These are phyloP conservation scores for Tilletia horrida DNA, from an alignment of 1,284 basidiomycete genomes.

Conservation along the genomic window DNA sequence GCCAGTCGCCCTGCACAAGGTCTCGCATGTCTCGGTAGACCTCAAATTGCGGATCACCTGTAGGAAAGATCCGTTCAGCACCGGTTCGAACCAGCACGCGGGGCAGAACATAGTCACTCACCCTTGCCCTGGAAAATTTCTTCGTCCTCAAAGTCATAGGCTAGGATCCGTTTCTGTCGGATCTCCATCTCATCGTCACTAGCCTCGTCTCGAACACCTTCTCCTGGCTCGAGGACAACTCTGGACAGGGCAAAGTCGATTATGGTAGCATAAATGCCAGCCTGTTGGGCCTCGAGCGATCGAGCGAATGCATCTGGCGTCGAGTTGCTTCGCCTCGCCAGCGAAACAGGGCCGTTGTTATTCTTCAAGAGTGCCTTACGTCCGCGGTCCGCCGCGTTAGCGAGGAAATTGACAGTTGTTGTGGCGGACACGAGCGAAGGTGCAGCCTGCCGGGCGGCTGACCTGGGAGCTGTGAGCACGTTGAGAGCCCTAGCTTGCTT, in stretches of 20 bases:
- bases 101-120: constrained; percentile 28
- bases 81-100: constrained; percentile 66
- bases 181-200: background rate
- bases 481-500: constrained; percentile 15
- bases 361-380: background rate
- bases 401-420: constrained; percentile 1
- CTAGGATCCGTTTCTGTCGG: constrained; percentile 27
- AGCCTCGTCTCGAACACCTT: constrained; percentile 20
- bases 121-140: constrained; percentile 51
- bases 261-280: constrained; percentile 72
- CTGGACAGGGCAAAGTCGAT: constrained; percentile 93
- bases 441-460: background rate
- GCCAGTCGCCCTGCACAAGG: constrained; percentile 67
- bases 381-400: background rate
- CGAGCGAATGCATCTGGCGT: background rate
- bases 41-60: constrained; percentile 89
- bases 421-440: background rate
- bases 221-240: constrained; percentile 59
- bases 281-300: constrained; percentile 56
- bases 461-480: background rate
- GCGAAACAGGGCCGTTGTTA: too few relatives aligned
- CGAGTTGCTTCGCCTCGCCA: too few relatives aligned
- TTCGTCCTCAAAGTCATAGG: constrained; percentile 53
- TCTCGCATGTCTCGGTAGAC: constrained; percentile 82
- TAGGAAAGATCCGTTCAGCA: constrained; percentile 67